Evolutionary conservation across 2,329 filamentous ascomycete species (phyloP).

Genomic region (Escovopsis sp.): DNA sequence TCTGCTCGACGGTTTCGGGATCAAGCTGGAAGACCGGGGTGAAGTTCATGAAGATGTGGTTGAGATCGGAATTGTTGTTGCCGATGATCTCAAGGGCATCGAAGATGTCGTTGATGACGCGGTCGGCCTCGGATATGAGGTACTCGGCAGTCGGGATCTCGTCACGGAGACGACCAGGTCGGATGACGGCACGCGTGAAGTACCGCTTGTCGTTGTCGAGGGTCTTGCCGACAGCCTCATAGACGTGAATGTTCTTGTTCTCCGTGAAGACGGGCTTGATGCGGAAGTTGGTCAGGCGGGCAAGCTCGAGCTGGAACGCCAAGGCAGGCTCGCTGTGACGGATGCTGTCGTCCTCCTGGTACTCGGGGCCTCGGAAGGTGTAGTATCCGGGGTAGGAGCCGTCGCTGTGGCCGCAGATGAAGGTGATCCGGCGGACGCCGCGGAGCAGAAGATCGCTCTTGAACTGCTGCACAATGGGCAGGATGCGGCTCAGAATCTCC

Average conservation of each 20-base stretch:
- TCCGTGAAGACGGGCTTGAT: conserved; percentile 98
- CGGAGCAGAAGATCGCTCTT: conserved; percentile 71
- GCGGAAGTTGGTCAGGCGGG: conserved; percentile 87
- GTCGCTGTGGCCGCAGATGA: conserved; percentile 90
- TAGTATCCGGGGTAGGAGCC: conserved; percentile 94
- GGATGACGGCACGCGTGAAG: conserved; percentile 91
- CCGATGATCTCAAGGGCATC: conserved; percentile 97
- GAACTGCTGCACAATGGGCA: conserved; percentile 59
- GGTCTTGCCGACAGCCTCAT: conserved; percentile 89
- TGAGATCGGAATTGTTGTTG: conserved; percentile 97
- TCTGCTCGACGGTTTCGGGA: conserved; percentile 80
- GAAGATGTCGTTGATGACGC: conserved; percentile 92
- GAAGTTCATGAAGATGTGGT: conserved; percentile 99
- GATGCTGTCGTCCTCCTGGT: conserved; percentile 85
- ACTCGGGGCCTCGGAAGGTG: conserved; percentile 88
- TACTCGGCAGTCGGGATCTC: conserved; percentile 98
- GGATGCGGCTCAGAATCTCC: conserved; percentile 63
- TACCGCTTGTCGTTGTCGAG: conserved; percentile 96
- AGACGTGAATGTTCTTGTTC: conserved; percentile 98
- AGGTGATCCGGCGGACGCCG: conserved; percentile 77
- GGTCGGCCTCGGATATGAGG: conserved; percentile 90
- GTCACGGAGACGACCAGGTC: conserved; percentile 84
- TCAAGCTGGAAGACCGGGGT: conserved; percentile 88
- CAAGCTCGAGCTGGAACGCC: conserved; percentile 96
- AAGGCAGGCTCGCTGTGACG: conserved; percentile 93